Evolutionary conservation across 257 asterid genomes (phyloP), one percentile per base, ranked within the genome.

Genomic region (Gentiana macrophylla): DNA sequence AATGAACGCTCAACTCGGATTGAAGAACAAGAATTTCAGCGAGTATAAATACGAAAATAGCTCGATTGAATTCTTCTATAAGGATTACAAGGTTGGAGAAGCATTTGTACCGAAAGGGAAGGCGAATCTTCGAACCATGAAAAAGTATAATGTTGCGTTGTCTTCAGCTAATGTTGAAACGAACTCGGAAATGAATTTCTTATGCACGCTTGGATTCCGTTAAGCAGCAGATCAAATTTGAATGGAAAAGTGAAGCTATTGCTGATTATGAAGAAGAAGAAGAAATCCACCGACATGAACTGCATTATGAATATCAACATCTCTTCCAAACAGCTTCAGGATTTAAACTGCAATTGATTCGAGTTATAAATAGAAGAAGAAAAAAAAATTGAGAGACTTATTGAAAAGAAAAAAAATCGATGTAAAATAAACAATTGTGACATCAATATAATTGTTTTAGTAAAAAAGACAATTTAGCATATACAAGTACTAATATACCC

Each of bases 21-120:
- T 81, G 10, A 69, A 60, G 68, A 81, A 81, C 69, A 1, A 59
- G 0, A 81, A 81, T 50, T 81, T 78, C 58, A 79, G 89, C 2
- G 72, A 67, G 3, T 81, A 62, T 61, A 67, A 62, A 56, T 81
- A 63, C 71, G 55, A 55, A 10, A 35, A 56, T 49, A 58, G 76
- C 41, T 56, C 60, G 8, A 60, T 76, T 13, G 65, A 34, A 24
- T 74, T 81, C 67, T 57, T 46, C 44, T 76, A 6, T 24, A 24
- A 24, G 24, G 24, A 24, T 1, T 24, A 24, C 24, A 24, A 24
- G 24, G 24, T 24, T 24, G 88, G 84, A 5, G 69, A 58, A 24
- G 77, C 50, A 1, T 2, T 12, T 13, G 58, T 81, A 48, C 43
- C 45, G 0, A 36, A 37, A 6, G 70, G 71, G 3, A 15, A 55